A percentile compares a stretch with the other conserved stretches of the same genome.
Evolutionary conservation across 2,329 filamentous ascomycete genomes (phyloP).

Genomic region (Trichoderma harzianum): DNA sequence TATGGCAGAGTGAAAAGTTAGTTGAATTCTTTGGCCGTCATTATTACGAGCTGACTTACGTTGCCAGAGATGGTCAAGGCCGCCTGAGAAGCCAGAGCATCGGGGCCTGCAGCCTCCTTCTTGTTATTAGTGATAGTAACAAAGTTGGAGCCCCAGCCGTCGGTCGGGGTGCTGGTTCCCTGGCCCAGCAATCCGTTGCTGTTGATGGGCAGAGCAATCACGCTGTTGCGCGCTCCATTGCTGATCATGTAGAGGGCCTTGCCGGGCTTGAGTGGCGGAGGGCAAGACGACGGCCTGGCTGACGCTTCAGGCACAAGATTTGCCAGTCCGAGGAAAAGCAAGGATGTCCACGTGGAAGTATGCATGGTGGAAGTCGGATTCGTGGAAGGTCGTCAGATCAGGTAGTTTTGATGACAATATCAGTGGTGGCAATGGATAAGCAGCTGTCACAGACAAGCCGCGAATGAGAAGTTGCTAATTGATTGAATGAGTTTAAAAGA

Average conservation of each 20-base stretch:
- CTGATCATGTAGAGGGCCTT: slow-evolving; percentile 56
- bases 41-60: slow-evolving; percentile 34
- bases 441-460: not conserved
- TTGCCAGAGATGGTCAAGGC: slow-evolving; percentile 47
- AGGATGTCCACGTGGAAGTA: not conserved
- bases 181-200: slow-evolving; percentile 44
- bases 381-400: not conserved
- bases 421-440: not conserved
- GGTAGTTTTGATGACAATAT: not conserved
- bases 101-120: slow-evolving; percentile 41
- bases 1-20: not conserved
- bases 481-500: not conserved
- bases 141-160: slow-evolving; percentile 43
- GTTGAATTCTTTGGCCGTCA: not conserved
- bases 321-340: not conserved
- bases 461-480: not conserved
- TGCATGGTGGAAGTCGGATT: slow-evolving; percentile 5
- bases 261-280: not conserved
- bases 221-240: slow-evolving; percentile 48
- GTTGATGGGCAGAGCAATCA: slow-evolving; percentile 49
- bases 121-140: slow-evolving; percentile 35
- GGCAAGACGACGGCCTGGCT: not conserved
- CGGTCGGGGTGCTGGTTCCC: slow-evolving; percentile 43
- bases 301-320: not conserved
- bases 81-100: slow-evolving; percentile 51